A percentile compares a stretch with the other conserved stretches of the same genome.
phyloP scores from a whole-genome alignment of 495 filamentous ascomycete species.

The Echria macrotheca region DNA sequence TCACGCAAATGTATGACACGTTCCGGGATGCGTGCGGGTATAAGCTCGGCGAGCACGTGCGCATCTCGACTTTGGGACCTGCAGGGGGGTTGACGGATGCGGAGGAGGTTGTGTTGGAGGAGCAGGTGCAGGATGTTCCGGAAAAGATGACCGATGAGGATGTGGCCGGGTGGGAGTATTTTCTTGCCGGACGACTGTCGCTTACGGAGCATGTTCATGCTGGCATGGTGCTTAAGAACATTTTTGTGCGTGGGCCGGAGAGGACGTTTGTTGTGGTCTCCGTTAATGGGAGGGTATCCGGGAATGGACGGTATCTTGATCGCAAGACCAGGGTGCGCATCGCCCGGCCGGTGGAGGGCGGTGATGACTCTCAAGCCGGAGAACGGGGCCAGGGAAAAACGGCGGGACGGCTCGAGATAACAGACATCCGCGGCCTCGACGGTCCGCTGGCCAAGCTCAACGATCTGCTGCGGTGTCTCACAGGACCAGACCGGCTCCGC shows the following conservation, averaged over 20 bases:
- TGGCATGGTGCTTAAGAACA: slow-evolving; percentile 44
- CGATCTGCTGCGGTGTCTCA: slow-evolving; percentile 57
- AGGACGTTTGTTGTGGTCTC: slow-evolving; percentile 43
- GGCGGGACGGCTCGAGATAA: slow-evolving; percentile 33
- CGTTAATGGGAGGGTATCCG: slow-evolving; percentile 36
- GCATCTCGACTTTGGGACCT: slow-evolving; percentile 39
- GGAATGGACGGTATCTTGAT: slow-evolving; percentile 36
- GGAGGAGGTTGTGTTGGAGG: slow-evolving; percentile 35
- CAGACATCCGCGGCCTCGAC: slow-evolving; percentile 58
- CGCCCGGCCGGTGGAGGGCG: neutral
- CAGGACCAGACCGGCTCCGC: slow-evolving; percentile 23
- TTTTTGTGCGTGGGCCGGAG: slow-evolving; percentile 38
- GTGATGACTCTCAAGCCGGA: slow-evolving; percentile 1
- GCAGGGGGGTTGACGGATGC: slow-evolving; percentile 32
- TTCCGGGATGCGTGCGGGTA: slow-evolving; percentile 61
- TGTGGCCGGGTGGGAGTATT: slow-evolving; percentile 25
- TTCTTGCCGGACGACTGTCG: slow-evolving; percentile 26
- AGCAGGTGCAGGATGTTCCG: slow-evolving; percentile 9
- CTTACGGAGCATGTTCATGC: slow-evolving; percentile 43
- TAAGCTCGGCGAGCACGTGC: slow-evolving; percentile 57
- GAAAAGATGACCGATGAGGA: slow-evolving; percentile 17
- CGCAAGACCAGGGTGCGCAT: slow-evolving; percentile 34
- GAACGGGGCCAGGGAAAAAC: slow-evolving; percentile 11
- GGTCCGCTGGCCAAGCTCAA: slow-evolving; percentile 62
- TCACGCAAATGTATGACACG: slow-evolving; percentile 60